phyloP scores from a whole-genome alignment of 192 early-diverging fungal species.

The Oehlia diaphana region DNA sequence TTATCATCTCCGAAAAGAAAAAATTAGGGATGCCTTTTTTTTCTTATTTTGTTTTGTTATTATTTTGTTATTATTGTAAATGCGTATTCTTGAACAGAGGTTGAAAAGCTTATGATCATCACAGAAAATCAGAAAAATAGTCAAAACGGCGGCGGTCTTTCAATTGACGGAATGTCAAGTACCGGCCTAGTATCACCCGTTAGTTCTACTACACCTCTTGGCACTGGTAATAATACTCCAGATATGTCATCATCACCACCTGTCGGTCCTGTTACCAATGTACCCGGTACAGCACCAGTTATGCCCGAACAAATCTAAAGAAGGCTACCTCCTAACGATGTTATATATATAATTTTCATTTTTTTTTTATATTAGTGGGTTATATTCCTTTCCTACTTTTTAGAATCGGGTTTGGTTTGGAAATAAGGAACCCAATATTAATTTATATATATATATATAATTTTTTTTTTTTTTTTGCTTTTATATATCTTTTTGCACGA shows the following conservation, averaged over 20 bases:
- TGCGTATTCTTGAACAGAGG: conserved; percentile 15
- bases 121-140: conserved; percentile 27
- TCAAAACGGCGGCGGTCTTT: conserved; percentile 7
- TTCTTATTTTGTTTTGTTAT: neutral
- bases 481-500: neutral
- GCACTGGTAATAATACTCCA: conserved; percentile 16
- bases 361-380: neutral
- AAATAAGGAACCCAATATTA: neutral
- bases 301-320: neutral
- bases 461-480: neutral
- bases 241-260: conserved; percentile 7
- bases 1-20: neutral
- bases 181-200: conserved; percentile 1
- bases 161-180: neutral
- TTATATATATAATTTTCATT: conserved; percentile 11
- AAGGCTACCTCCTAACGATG: neutral
- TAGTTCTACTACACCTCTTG: conserved; percentile 1
- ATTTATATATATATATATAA: neutral
- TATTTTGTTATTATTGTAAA: conserved; percentile 6
- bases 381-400: neutral
- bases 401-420: neutral
- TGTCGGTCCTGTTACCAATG: neutral
- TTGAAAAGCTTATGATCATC: conserved; percentile 31
- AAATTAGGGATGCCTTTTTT: neutral
- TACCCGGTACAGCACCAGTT: neutral